Base-by-base conservation (phyloP, 2,329 filamentous ascomycete genomes). In the Endoconidiophora laricicola region DNA sequence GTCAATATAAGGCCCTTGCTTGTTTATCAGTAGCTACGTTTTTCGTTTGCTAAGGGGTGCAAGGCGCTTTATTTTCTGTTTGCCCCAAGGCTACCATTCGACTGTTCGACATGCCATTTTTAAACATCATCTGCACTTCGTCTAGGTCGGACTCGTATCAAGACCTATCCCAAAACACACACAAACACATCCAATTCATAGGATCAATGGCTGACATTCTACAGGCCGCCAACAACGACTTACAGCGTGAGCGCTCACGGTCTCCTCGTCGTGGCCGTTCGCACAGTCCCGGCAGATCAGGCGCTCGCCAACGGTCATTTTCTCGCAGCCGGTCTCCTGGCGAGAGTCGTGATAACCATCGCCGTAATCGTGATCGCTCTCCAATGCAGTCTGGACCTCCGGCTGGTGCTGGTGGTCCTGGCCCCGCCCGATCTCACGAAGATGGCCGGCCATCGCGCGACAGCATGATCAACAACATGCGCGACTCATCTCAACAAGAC, bases 401-500 rank as follows among this genome's bases (percentile, higher is more conserved):
- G 63, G 72, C 79, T 62, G 65, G 73, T 55, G 70, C 78, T 63
- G 83, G 81, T 74, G 83, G 81, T 71, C 74, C 80, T 67, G 78
- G 76, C 63, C 69, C 77, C 60, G 78, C 81, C 66, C 80, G 88
- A 67, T 80, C 79, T 52, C 85, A 79, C 68, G 90, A 96, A 66
- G 87, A 94, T 61, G 81, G 87, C 60, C 72, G 78, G 55, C 79
- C 74, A 55, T 83, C 83, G 60, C 88, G 91, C 68, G 87, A 94
- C 68, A 82, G 87, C 65, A 95, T 94, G 86, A 93, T 96, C 86
- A 83, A 80, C 68, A 87, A 79, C 63, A 82, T 95, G 60, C 82
- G 87, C 63, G 91, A 96, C 63, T 83, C 85, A 43, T 96, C 91
- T 55, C 91, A 96, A 66, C 91, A 98, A 70, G 91, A 98, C 74